Evolutionary conservation across 2,329 filamentous ascomycete species (phyloP).

Genomic region (Sordariomycetes sp.): DNA sequence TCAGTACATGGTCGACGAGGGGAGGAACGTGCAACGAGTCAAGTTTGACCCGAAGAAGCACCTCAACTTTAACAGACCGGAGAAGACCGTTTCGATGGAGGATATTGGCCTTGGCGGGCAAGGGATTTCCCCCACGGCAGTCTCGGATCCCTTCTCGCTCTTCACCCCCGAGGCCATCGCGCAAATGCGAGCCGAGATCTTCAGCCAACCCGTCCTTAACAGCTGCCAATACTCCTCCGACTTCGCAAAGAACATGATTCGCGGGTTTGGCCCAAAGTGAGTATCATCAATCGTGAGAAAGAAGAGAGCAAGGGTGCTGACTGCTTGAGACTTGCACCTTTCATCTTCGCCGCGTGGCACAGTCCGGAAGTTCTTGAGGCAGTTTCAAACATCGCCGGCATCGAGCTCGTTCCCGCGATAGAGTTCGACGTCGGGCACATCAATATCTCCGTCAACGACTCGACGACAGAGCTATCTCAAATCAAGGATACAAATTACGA

Average conservation of each 20-base stretch:
- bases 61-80: constrained; percentile 39
- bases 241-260: constrained; percentile 44
- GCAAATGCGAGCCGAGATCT: constrained; percentile 53
- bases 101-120: constrained; percentile 44
- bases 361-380: constrained; percentile 30
- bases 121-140: constrained; percentile 53
- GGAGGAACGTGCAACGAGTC: constrained; percentile 8
- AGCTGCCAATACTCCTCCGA: constrained; percentile 43
- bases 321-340: constrained; percentile 45
- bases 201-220: constrained; percentile 44
- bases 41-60: constrained; percentile 47
- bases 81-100: constrained; percentile 48
- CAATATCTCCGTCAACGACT: constrained; percentile 42
- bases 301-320: neutral
- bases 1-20: constrained; percentile 15
- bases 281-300: constrained; percentile 12
- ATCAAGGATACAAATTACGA: constrained; percentile 29
- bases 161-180: constrained; percentile 53
- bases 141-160: constrained; percentile 55
- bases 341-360: constrained; percentile 45
- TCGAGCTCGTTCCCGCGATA: constrained; percentile 43
- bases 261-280: constrained; percentile 35
- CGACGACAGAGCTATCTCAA: constrained; percentile 17
- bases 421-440: constrained; percentile 48
- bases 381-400: constrained; percentile 42